phyloP scores from a whole-genome alignment of 1,284 basidiomycete species.

The Mycena sp. region DNA sequence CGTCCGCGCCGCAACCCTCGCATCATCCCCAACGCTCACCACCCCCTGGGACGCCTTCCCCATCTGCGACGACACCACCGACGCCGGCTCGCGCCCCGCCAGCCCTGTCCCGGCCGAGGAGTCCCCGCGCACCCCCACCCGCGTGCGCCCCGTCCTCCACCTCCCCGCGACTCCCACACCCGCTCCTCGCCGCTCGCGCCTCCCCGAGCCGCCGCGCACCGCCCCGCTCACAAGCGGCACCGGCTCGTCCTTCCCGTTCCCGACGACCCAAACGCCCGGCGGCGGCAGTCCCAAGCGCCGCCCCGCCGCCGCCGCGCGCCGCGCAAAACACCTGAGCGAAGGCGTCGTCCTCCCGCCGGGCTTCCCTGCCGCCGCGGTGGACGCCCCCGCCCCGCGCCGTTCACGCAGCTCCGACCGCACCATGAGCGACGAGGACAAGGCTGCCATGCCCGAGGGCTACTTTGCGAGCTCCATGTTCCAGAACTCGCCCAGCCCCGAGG shows the following conservation, averaged over 20 bases:
- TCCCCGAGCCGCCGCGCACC: slow-evolving; percentile 55
- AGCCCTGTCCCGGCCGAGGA: slow-evolving; percentile 45
- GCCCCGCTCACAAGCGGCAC: slow-evolving; percentile 53
- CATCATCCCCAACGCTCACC: no score
- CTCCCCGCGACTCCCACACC: slow-evolving; percentile 27
- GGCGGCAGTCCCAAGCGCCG: slow-evolving; percentile 24
- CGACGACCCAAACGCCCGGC: slow-evolving; percentile 37
- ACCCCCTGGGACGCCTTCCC: slow-evolving; percentile 57
- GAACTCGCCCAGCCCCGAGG: slow-evolving; percentile 82
- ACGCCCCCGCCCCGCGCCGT: slow-evolving; percentile 21
- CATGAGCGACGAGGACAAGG: slow-evolving; percentile 40
- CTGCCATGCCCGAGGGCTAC: slow-evolving; percentile 51
- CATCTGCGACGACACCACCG: slow-evolving; percentile 73
- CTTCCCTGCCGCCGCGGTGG: slow-evolving; percentile 38
- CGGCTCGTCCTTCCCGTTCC: slow-evolving; percentile 54
- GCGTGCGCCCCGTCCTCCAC: slow-evolving; percentile 46
- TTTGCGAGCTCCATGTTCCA: slow-evolving; percentile 83
- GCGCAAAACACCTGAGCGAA: slow-evolving; percentile 35
- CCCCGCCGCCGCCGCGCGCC: slow-evolving; percentile 30
- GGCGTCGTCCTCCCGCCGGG: slow-evolving; percentile 35
- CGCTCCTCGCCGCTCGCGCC: slow-evolving; percentile 11
- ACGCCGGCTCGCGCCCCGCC: slow-evolving; percentile 44
- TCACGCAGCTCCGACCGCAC: slow-evolving; percentile 41
- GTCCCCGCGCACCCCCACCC: slow-evolving; percentile 54
- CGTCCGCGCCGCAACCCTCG: slow-evolving; percentile 47